Evolutionary conservation across 768 basidiomycete genomes (phyloP).

Genomic region (Lactifluus pinguis): DNA sequence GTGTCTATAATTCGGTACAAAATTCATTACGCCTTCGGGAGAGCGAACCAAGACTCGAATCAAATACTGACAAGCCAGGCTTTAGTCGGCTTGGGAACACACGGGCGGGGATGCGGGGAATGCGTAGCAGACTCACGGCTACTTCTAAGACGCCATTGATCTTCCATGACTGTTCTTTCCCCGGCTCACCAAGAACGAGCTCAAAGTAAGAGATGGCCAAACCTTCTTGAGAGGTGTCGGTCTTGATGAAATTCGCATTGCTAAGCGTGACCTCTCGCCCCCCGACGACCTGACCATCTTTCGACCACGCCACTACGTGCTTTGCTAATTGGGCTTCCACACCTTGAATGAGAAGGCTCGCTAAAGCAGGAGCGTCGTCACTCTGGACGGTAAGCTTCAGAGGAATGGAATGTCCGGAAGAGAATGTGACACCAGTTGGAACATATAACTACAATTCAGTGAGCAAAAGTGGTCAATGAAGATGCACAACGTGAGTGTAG

Average conservation of each 20-base stretch:
- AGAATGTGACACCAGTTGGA: constrained; percentile 29
- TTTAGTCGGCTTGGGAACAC: not conserved
- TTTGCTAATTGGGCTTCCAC: constrained; percentile 32
- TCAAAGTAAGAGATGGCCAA: constrained; percentile 27
- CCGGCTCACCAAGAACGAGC: constrained; percentile 31
- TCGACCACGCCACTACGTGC: constrained; percentile 27
- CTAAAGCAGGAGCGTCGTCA: constrained; percentile 30
- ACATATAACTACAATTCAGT: constrained; percentile 29
- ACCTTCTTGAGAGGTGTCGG: constrained; percentile 31
- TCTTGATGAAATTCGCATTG: constrained; percentile 19
- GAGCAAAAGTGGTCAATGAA: not conserved
- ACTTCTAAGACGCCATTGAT: constrained; percentile 27
- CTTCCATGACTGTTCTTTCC: constrained; percentile 32
- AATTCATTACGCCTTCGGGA: constrained; percentile 24
- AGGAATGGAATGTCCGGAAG: constrained; percentile 35
- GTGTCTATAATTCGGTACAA: constrained; percentile 30
- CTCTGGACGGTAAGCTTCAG: constrained; percentile 32
- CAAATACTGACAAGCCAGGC: constrained; percentile 28
- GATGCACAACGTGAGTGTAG: not conserved
- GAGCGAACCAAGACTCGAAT: constrained; percentile 29
- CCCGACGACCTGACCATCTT: constrained; percentile 21
- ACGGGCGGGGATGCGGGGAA: too few species aligned
- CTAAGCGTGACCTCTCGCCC: constrained; percentile 25
- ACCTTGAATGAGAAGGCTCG: constrained; percentile 28
- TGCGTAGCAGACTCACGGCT: constrained; percentile 20